Evolutionary conservation across 768 basidiomycete species (phyloP).

Genomic region (Hydnomerulius pinastri): DNA sequence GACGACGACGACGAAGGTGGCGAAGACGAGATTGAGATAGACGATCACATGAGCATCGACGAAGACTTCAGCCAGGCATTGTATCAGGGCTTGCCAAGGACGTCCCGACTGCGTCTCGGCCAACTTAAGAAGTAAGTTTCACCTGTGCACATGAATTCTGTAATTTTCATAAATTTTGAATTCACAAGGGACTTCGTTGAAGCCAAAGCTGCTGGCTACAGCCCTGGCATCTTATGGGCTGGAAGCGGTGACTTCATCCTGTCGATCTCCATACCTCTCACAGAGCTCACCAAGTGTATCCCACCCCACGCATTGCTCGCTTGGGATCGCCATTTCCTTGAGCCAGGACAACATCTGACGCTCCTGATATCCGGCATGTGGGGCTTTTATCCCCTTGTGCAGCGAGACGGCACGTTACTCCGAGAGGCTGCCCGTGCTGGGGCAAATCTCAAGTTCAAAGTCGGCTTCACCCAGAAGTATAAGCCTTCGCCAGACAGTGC

Average conservation of each 20-base stretch:
- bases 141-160: background rate
- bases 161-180: conserved; percentile 5
- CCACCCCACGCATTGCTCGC: conserved; percentile 69
- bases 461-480: conserved; percentile 61
- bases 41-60: too few relatives aligned
- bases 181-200: conserved; percentile 57
- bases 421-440: conserved; percentile 37
- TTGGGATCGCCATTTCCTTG: conserved; percentile 69
- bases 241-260: conserved; percentile 53
- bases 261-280: conserved; percentile 57
- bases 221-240: conserved; percentile 59
- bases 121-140: conserved; percentile 7
- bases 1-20: conserved; percentile 38
- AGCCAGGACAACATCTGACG: conserved; percentile 57
- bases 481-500: conserved; percentile 59
- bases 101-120: background rate
- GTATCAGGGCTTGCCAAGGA: background rate
- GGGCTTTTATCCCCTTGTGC: conserved; percentile 54
- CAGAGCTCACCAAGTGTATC: conserved; percentile 51
- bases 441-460: conserved; percentile 50
- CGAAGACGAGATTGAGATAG: too few relatives aligned
- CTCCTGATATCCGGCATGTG: conserved; percentile 63
- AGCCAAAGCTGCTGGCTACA: conserved; percentile 55
- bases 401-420: conserved; percentile 42
- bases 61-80: conserved; percentile 6